phyloP scores from a whole-genome alignment of 257 asterid species.

The Marsdenia floribunda region DNA sequence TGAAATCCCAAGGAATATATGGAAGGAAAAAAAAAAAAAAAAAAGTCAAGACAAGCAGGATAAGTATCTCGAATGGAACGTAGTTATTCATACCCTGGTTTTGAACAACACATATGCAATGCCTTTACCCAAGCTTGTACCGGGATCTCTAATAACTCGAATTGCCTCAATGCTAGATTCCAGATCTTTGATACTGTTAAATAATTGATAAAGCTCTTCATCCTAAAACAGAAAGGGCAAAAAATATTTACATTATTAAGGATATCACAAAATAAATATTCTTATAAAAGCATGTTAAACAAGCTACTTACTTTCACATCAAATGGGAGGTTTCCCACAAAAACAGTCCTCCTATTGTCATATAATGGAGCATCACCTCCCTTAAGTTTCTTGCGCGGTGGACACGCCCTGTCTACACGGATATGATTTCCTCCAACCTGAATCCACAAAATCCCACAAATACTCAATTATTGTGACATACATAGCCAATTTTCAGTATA shows the following conservation, averaged over 20 bases:
- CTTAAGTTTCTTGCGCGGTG: slow-evolving; percentile 92
- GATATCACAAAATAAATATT: slow-evolving; percentile 8
- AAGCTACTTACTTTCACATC: slow-evolving; percentile 66
- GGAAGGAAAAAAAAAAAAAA: not conserved
- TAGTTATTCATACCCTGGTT: slow-evolving; percentile 60
- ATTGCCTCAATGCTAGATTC: slow-evolving; percentile 76
- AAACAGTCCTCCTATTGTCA: slow-evolving; percentile 77
- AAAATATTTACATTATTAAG: slow-evolving; percentile 13
- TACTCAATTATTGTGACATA: not conserved
- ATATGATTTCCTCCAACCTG: slow-evolving; percentile 92
- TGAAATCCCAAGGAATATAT: not conserved
- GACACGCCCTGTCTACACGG: slow-evolving; percentile 97
- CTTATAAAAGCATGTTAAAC: not conserved
- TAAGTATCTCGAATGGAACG: slow-evolving; percentile 1
- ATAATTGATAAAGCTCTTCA: slow-evolving; percentile 82
- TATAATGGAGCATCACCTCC: slow-evolving; percentile 58
- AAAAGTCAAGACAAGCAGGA: slow-evolving; percentile 3
- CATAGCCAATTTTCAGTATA: not conserved
- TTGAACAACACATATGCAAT: slow-evolving; percentile 86
- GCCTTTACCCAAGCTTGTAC: slow-evolving; percentile 91
- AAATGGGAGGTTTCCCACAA: slow-evolving; percentile 93
- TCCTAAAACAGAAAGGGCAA: slow-evolving; percentile 38
- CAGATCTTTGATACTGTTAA: slow-evolving; percentile 56
- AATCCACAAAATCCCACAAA: slow-evolving; percentile 1
- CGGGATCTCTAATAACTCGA: slow-evolving; percentile 87